Percentiles rank a stretch among this genome's conserved stretches.
These are phyloP conservation scores for Pseudogymnoascus sp. DNA, from an alignment of 2,329 filamentous ascomycete genomes.

Conservation along the genomic window DNA sequence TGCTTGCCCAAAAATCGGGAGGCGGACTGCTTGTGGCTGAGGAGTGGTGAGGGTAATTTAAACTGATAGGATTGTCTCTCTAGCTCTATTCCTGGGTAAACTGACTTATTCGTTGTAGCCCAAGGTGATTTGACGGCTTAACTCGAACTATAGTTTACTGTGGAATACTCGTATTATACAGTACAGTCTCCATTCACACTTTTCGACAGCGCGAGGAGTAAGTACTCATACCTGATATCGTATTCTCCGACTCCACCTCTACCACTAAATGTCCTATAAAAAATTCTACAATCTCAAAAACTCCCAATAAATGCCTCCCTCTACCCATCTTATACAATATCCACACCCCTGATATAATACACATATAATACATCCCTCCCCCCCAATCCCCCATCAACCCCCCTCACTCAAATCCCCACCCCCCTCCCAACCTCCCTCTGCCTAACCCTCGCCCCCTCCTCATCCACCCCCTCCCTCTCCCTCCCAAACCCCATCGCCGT, in stretches of 20 bases:
- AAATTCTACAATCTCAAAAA: neutral
- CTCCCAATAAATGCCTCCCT: neutral
- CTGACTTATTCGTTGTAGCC: neutral
- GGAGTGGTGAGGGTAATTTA: neutral
- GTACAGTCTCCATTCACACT: neutral
- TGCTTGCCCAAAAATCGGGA: neutral
- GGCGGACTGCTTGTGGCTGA: neutral
- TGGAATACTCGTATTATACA: neutral
- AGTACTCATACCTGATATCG: neutral
- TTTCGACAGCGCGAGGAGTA: neutral
- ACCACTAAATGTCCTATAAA: neutral
- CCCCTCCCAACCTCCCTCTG: neutral
- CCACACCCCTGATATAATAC: neutral
- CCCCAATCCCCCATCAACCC: too few relatives aligned
- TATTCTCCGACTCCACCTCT: neutral
- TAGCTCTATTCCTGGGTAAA: neutral
- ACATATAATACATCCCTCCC: neutral
- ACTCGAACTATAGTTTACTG: too few relatives aligned
- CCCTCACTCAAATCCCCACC: neutral
- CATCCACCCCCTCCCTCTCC: conserved; percentile 25
- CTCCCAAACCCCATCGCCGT: conserved; percentile 50
- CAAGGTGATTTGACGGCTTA: neutral
- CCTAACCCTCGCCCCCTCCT: conserved; percentile 38
- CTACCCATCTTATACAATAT: neutral
- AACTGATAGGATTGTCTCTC: neutral